phyloP scores from a whole-genome alignment of 768 basidiomycete species.

The Cantharellus cinnabarinus region DNA sequence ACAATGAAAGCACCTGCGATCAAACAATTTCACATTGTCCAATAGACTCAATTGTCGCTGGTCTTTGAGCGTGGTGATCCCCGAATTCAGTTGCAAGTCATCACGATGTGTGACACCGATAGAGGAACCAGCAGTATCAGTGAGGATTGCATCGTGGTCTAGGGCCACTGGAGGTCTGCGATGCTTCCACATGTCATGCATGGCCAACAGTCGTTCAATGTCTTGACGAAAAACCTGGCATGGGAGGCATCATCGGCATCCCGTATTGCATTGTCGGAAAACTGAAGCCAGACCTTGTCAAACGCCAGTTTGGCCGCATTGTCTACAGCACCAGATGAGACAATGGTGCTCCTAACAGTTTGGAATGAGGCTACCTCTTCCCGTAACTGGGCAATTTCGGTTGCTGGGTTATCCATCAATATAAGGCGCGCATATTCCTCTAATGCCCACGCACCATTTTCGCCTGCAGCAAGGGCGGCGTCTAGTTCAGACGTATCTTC shows the following conservation, averaged over 20 bases:
- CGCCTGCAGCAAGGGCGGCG: slow-evolving; percentile 78
- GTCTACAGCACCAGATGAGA: slow-evolving; percentile 16
- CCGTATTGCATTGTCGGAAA: background rate
- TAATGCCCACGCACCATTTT: slow-evolving; percentile 48
- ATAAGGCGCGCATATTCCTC: background rate
- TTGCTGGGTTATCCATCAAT: slow-evolving; percentile 27
- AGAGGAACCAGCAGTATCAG: slow-evolving; percentile 9
- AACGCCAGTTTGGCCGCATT: slow-evolving; percentile 44
- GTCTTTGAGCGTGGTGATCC: slow-evolving; percentile 40
- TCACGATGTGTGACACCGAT: background rate
- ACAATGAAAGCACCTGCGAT: slow-evolving; percentile 41
- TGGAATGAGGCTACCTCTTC: slow-evolving; percentile 80
- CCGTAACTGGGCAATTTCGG: slow-evolving; percentile 76
- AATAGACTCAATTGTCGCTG: slow-evolving; percentile 55
- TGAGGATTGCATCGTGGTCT: slow-evolving; percentile 54
- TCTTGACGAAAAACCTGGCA: slow-evolving; percentile 71
- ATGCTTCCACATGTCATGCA: slow-evolving; percentile 95
- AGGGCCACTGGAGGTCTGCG: slow-evolving; percentile 73
- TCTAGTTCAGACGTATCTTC: slow-evolving; percentile 69
- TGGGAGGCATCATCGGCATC: background rate
- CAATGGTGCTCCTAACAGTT: slow-evolving; percentile 49
- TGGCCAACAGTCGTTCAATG: slow-evolving; percentile 69
- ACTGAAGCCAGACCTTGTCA: slow-evolving; percentile 42
- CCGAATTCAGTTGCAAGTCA: background rate
- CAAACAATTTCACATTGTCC: slow-evolving; percentile 68